Evolutionary conservation across 2,329 filamentous ascomycete species (phyloP).

Genomic region (Pseudogymnoascus sp.): DNA sequence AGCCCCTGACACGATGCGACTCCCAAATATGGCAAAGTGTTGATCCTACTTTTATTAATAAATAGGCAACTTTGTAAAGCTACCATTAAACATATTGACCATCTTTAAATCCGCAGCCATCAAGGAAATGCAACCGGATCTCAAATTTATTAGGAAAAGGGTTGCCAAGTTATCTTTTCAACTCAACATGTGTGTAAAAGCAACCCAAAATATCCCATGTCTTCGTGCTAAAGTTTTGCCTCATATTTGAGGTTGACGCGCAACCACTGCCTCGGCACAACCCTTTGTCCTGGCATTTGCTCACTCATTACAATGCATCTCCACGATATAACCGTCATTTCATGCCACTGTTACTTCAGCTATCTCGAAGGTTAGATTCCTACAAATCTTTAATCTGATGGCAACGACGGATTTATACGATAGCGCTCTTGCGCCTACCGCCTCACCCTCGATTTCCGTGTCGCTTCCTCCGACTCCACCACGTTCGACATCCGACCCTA

Average conservation of each 20-base stretch:
- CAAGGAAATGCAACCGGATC: background rate
- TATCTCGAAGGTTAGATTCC: background rate
- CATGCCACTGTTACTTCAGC: background rate
- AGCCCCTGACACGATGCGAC: background rate
- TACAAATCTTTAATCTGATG: background rate
- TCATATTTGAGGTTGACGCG: background rate
- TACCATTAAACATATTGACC: background rate
- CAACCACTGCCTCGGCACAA: background rate
- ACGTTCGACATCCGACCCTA: slow-evolving; percentile 1
- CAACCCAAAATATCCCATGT: background rate
- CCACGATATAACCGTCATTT: background rate
- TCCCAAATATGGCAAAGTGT: background rate
- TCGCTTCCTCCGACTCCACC: slow-evolving; percentile 8
- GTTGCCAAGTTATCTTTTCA: background rate
- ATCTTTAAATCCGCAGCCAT: background rate
- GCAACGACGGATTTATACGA: background rate
- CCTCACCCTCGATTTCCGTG: background rate
- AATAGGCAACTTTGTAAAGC: background rate
- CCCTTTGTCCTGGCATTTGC: background rate
- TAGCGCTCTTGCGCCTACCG: slow-evolving; percentile 6
- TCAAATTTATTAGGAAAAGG: background rate
- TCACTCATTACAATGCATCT: background rate
- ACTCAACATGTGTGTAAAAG: background rate
- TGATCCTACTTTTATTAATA: background rate
- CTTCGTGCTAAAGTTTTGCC: background rate